A percentile compares a stretch with the other conserved stretches of the same genome.
These are phyloP conservation scores for Diaporthe australafricana DNA, from an alignment of 2,329 filamentous ascomycete species.

Conservation along the genomic window DNA sequence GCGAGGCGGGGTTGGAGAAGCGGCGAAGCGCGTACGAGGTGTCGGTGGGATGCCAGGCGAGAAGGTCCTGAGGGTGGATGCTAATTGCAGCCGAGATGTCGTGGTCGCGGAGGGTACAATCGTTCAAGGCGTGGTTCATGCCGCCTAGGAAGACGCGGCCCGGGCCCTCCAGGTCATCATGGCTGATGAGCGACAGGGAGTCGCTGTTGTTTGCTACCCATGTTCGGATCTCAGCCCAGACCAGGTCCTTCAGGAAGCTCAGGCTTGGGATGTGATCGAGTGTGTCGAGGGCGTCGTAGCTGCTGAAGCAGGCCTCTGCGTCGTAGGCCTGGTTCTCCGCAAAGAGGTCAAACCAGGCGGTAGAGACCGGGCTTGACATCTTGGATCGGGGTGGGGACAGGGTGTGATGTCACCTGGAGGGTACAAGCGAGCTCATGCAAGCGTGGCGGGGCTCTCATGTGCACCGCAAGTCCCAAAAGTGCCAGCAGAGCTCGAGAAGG, in stretches of 20 bases:
- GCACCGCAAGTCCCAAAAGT: neutral
- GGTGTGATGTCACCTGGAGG: neutral
- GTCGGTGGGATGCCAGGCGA: constrained; percentile 29
- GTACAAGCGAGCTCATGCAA: neutral
- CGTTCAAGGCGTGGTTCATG: constrained; percentile 31
- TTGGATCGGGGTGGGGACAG: neutral
- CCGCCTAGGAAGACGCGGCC: constrained; percentile 25
- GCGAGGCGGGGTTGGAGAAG: neutral
- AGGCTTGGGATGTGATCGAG: constrained; percentile 9
- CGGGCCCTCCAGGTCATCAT: constrained; percentile 14
- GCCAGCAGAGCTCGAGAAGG: neutral
- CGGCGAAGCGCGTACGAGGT: constrained; percentile 26
- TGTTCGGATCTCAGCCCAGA: constrained; percentile 23
- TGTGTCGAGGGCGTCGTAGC: constrained; percentile 23
- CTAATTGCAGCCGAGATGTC: constrained; percentile 28
- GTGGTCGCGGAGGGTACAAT: constrained; percentile 16
- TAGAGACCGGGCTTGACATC: constrained; percentile 20
- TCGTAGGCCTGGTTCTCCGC: neutral
- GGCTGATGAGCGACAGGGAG: constrained; percentile 16
- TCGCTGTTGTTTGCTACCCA: constrained; percentile 30
- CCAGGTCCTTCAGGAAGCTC: constrained; percentile 17
- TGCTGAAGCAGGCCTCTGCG: constrained; percentile 29
- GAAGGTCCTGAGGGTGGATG: constrained; percentile 23
- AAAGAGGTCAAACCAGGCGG: constrained; percentile 26
- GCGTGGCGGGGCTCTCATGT: neutral